Base-by-base conservation (phyloP, 495 filamentous ascomycete species). In the Monascus purpureus region DNA sequence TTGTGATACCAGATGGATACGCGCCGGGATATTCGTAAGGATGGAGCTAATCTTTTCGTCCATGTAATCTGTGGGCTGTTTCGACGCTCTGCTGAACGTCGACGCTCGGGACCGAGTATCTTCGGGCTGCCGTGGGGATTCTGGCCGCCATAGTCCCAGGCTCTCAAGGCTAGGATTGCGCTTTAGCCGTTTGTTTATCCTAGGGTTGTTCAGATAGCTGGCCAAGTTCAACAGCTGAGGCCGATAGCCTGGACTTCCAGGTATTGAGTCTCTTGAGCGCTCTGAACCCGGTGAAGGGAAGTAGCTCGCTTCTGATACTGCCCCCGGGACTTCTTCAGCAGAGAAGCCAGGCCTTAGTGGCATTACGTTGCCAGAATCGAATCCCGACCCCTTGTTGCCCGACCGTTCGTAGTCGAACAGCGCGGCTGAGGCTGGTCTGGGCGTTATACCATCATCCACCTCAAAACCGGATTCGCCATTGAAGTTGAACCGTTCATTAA, bases 11-110 rank as follows among this genome's bases (percentile, higher is more conserved):
- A 95, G 67, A 27, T 74, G 76, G 38, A 97, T 92, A 23, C 72
- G 72, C 12, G 80, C 74, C 20, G 86, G 83, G 18, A 97, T 75
- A 7, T 67, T 75, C 28, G 77, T 73, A 6, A 97, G 66, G 29
- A 97, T 81, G 13, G 80, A 75, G 49, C 71, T 80, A 28, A 97
- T 86, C 39, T 87, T 83, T 32, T 80, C 73, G 43, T 93, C 84
- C 3, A 97, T 65, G 23, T 80, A 72, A 36, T 80, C 76, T 24
- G 79, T 73, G 6, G 49, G 48, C 44, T 65, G 64, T 25, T 50
- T 55, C 13, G 47, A 43, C 14, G 45, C 43, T 24, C 49, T 59
- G 9, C 36, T 35, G 18, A 45, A 50, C 28, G 53, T 47, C 22
- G 47, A 67, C 43, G 41, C 23, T 31, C 61, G 43, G 14, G 50